Percentiles rank a stretch among this genome's conserved stretches.
Evolutionary conservation across 805 yeast species (phyloP).

Genomic region (Danielia oregonensis): DNA sequence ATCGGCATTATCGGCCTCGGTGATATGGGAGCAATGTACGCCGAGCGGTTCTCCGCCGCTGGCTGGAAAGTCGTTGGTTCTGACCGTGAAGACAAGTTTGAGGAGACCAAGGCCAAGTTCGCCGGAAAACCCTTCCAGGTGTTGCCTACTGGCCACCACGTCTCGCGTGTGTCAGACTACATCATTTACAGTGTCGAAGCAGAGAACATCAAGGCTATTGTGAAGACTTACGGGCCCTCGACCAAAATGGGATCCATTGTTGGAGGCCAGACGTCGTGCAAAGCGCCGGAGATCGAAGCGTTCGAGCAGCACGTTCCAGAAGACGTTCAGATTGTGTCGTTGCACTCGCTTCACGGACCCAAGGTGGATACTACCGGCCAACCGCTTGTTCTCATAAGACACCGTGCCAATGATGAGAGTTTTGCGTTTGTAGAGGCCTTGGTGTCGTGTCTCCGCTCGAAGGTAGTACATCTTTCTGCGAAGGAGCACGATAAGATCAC

Average conservation of each 20-base stretch:
- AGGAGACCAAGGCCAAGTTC: constrained; percentile 39
- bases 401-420: constrained; percentile 55
- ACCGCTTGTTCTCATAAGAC: constrained; percentile 83
- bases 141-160: constrained; percentile 75
- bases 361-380: constrained; percentile 85
- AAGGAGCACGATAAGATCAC: constrained; percentile 90
- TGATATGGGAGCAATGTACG: constrained; percentile 93
- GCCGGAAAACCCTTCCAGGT: constrained; percentile 48
- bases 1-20: constrained; percentile 95
- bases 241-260: constrained; percentile 85
- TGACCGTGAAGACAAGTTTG: constrained; percentile 68
- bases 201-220: constrained; percentile 71
- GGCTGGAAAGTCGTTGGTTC: constrained; percentile 92
- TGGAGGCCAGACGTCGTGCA: constrained; percentile 98
- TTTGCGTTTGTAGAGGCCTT: constrained; percentile 60
- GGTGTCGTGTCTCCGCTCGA: constrained; percentile 72
- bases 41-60: constrained; percentile 67
- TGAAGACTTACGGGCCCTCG: constrained; percentile 75
- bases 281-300: constrained; percentile 83
- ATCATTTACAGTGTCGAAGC: constrained; percentile 93
- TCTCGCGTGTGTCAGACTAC: constrained; percentile 77
- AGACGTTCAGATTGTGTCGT: constrained; percentile 79
- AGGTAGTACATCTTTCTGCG: constrained; percentile 73
- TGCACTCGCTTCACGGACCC: constrained; percentile 96
- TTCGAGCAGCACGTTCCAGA: constrained; percentile 71